Conservation (phyloP, 192 early-diverging fungal species). For the Umbelopsis sp. region DNA sequence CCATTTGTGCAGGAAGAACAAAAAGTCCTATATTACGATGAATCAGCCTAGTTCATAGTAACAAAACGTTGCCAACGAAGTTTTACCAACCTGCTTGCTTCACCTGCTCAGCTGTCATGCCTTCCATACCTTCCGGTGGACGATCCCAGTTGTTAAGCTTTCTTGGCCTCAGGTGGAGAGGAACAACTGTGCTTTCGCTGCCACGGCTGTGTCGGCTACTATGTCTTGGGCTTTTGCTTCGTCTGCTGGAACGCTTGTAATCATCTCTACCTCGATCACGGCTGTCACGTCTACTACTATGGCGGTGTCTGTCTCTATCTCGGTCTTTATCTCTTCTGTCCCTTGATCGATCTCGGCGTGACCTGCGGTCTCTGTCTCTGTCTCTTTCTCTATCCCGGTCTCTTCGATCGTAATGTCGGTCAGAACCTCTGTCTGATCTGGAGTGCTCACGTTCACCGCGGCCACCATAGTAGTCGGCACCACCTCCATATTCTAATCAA, state of each 20-base stretch:
- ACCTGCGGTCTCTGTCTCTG: constrained; percentile 49
- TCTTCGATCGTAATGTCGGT: constrained; percentile 44
- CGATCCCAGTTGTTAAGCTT: constrained; percentile 94
- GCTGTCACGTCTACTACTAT: constrained; percentile 23
- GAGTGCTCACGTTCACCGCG: constrained; percentile 9
- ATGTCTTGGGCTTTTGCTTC: constrained; percentile 41
- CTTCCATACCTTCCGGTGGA: constrained; percentile 87
- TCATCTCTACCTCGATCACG: constrained; percentile 43
- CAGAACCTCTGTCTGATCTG: constrained; percentile 13
- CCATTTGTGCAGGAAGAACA: constrained; percentile 19
- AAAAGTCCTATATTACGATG: background rate
- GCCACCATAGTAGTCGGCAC: constrained; percentile 22
- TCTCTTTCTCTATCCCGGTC: constrained; percentile 56
- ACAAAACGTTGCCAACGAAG: too few species aligned
- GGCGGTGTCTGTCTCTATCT: constrained; percentile 40
- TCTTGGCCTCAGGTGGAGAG: constrained; percentile 75
- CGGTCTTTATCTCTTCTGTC: constrained; percentile 40
- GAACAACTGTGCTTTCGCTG: constrained; percentile 57
- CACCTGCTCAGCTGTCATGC: constrained; percentile 81
- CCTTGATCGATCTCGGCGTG: constrained; percentile 40
- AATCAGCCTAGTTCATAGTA: background rate
- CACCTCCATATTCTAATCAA: constrained; percentile 3
- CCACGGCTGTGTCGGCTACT: constrained; percentile 30
- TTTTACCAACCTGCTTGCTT: constrained; percentile 73
- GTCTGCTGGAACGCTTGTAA: constrained; percentile 47